Conservation (phyloP, 2,329 filamentous ascomycete genomes). For the Hymenoscyphus scutula region DNA sequence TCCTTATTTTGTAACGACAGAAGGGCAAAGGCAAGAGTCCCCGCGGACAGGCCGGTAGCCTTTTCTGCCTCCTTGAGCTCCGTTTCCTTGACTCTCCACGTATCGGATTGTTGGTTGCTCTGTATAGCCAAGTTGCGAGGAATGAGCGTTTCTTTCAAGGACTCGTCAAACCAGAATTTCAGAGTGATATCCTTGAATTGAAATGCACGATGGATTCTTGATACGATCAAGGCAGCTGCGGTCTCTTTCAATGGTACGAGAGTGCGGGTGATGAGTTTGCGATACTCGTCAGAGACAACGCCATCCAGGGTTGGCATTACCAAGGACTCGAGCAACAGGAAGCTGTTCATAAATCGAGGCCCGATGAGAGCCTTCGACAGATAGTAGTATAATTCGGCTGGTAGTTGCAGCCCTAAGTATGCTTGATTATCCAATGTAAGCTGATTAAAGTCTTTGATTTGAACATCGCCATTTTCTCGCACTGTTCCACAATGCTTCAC, state of each 20-base stretch:
- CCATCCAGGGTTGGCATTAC: constrained; percentile 85
- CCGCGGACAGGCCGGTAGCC: constrained; percentile 41
- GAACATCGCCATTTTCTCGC: constrained; percentile 59
- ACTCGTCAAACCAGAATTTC: constrained; percentile 79
- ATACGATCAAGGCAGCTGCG: constrained; percentile 73
- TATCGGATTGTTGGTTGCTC: constrained; percentile 47
- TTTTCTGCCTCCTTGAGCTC: constrained; percentile 45
- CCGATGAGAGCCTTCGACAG: constrained; percentile 79
- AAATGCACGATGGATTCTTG: constrained; percentile 79
- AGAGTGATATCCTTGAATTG: constrained; percentile 75
- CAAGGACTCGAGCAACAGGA: constrained; percentile 75
- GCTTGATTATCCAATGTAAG: constrained; percentile 83
- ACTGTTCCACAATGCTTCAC: constrained; percentile 87
- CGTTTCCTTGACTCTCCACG: constrained; percentile 72
- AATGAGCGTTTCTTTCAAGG: constrained; percentile 66
- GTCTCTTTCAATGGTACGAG: constrained; percentile 74
- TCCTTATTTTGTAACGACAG: constrained; percentile 65
- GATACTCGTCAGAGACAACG: constrained; percentile 76
- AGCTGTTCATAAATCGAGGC: constrained; percentile 74
- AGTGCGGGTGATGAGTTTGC: constrained; percentile 70
- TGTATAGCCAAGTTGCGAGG: constrained; percentile 47
- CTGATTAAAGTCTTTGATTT: constrained; percentile 68
- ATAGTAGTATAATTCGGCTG: constrained; percentile 88
- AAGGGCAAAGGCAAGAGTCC: constrained; percentile 58
- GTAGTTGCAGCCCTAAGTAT: constrained; percentile 85